Conservation (phyloP, 139 green algal genomes). For the Picochlorum sp. region DNA sequence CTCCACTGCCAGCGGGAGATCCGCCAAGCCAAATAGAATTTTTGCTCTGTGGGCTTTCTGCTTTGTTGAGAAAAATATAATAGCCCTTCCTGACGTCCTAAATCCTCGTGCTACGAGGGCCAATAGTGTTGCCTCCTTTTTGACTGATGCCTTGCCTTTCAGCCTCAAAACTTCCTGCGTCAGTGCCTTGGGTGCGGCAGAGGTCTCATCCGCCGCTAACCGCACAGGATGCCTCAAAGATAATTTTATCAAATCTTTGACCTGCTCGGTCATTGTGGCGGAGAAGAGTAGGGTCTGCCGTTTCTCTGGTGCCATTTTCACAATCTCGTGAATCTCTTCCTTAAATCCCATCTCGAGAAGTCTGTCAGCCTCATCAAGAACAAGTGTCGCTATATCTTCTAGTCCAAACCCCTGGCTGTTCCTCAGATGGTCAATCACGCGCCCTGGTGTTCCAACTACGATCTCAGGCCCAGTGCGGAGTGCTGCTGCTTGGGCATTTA, state of each 20-base stretch:
- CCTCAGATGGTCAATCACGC: slow-evolving; percentile 89
- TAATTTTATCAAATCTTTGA: slow-evolving; percentile 64
- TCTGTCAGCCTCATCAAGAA: slow-evolving; percentile 94
- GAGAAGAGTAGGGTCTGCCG: slow-evolving; percentile 95
- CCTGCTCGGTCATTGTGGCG: slow-evolving; percentile 62
- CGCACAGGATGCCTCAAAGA: slow-evolving; percentile 75
- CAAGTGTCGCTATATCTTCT: slow-evolving; percentile 77
- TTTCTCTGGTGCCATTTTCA: slow-evolving; percentile 66
- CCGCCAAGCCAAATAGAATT: slow-evolving; percentile 86
- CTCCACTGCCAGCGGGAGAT: slow-evolving; percentile 71
- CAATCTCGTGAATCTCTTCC: slow-evolving; percentile 72
- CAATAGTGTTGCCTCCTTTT: slow-evolving; percentile 85
- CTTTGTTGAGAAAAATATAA: slow-evolving; percentile 92
- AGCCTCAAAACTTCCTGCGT: slow-evolving; percentile 83
- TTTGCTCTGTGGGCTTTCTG: slow-evolving; percentile 81
- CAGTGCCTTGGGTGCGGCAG: slow-evolving; percentile 57
- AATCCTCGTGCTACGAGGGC: slow-evolving; percentile 71
- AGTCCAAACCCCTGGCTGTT: slow-evolving; percentile 84
- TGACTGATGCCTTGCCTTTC: slow-evolving; percentile 41
- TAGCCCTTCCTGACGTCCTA: slow-evolving; percentile 43
- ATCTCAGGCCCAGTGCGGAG: slow-evolving; percentile 73
- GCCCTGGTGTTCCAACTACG: slow-evolving; percentile 83
- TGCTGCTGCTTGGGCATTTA: slow-evolving; percentile 70
- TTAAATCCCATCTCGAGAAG: slow-evolving; percentile 86
- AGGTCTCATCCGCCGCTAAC: slow-evolving; percentile 75